phyloP scores from a whole-genome alignment of 148 eudicot species.

The Heliamphora exappendiculata region DNA sequence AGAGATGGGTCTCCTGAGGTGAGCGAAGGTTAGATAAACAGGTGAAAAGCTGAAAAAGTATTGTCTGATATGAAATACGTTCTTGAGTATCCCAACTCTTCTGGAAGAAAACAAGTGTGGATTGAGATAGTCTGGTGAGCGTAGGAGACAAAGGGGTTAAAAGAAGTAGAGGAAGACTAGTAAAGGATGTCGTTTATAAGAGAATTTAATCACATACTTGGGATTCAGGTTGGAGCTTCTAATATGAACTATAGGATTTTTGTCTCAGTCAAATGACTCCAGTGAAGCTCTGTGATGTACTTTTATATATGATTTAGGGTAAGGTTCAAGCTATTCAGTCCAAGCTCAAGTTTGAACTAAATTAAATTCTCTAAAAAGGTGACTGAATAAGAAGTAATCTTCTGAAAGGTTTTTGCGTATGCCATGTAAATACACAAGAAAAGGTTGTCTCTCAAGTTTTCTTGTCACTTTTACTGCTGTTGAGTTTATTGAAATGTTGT shows the following conservation, averaged over 20 bases:
- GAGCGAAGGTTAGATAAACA: neutral
- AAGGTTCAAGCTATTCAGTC: neutral
- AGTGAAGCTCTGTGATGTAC: neutral
- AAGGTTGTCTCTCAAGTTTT: neutral
- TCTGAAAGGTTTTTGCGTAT: neutral
- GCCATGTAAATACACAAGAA: neutral
- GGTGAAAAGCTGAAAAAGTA: neutral
- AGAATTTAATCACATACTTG: neutral
- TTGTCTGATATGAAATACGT: no score
- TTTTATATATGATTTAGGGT: neutral
- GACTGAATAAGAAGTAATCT: neutral
- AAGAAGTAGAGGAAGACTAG: neutral
- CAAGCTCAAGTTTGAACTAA: neutral
- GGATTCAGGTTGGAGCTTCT: neutral
- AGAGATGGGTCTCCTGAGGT: neutral
- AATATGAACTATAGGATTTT: neutral
- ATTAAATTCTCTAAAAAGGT: neutral
- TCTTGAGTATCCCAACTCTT: neutral
- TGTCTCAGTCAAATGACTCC: neutral
- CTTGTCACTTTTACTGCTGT: neutral
- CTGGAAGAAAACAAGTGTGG: neutral
- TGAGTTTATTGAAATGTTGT: neutral
- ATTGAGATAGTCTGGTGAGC: neutral
- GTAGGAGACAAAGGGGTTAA: neutral
- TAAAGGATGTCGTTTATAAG: neutral